phyloP scores from a whole-genome alignment of 2,329 filamentous ascomycete species.

The Colletotrichum graminicola region DNA sequence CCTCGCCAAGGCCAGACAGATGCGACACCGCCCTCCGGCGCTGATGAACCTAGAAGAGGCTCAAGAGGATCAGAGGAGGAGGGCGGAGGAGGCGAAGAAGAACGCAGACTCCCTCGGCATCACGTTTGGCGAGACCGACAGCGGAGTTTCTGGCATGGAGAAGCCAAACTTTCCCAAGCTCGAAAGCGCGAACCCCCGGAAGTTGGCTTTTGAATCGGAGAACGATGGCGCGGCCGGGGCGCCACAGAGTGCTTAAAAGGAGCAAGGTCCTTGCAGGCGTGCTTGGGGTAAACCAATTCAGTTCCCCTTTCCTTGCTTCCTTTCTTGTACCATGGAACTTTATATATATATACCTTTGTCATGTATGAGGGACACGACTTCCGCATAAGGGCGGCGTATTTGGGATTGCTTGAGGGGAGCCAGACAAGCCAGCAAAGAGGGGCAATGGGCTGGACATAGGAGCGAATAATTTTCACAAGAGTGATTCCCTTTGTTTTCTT shows the following conservation, averaged over 20 bases:
- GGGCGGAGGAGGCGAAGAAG: constrained; percentile 45
- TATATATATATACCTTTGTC: constrained; percentile 42
- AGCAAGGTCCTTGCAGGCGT: neutral
- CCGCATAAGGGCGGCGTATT: constrained; percentile 42
- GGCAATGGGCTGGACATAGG: constrained; percentile 34
- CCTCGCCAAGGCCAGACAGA: constrained; percentile 85
- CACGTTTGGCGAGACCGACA: constrained; percentile 57
- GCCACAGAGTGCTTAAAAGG: constrained; percentile 50
- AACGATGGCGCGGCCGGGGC: constrained; percentile 45
- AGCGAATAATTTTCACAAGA: constrained; percentile 41
- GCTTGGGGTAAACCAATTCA: constrained; percentile 10
- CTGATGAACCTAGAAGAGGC: constrained; percentile 77
- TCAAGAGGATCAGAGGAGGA: constrained; percentile 46
- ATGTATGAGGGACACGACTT: constrained; percentile 43
- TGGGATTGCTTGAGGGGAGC: constrained; percentile 37
- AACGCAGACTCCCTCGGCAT: constrained; percentile 58
- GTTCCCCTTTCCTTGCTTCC: constrained; percentile 34
- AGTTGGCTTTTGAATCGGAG: constrained; percentile 46
- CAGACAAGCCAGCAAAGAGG: constrained; percentile 25
- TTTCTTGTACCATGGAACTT: constrained; percentile 41
- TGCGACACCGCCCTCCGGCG: constrained; percentile 90
- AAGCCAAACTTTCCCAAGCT: constrained; percentile 49
- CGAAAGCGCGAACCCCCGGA: constrained; percentile 48
- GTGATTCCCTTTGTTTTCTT: constrained; percentile 38
- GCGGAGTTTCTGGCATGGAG: constrained; percentile 58